Evolutionary conservation across 805 yeast species (phyloP), one percentile per base, ranked within the genome.

Genomic region (Grigorovia yakushimaensis): DNA sequence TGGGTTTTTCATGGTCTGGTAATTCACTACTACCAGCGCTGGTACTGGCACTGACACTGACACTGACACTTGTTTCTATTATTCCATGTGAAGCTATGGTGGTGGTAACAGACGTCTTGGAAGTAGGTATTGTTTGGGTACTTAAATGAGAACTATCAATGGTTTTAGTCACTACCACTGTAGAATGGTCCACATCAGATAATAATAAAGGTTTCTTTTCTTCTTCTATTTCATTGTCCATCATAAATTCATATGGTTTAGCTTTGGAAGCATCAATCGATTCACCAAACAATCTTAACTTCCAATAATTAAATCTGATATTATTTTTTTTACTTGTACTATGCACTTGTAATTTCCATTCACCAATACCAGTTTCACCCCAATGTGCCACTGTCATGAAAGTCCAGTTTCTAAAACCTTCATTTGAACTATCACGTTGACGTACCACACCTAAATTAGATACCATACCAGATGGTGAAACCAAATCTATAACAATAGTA

Each of bases 341-440:
- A n/a, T 62, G 58, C 1, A 89, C 89, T 53, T 73, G 78, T 18
- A 93, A 56, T 36, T 66, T 78, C 98, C 98, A 93, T 5, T 75
- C 78, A 10, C 99, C 99, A 22, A 66, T 65, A 2, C 89, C 91
- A 55, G 83, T 89, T 63, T 91, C 97, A 38, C 96, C 96, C 97
- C 98, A 93, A 63, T 93, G 98, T 1, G 95, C 97, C n/a, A 93
- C 98, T 10, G 91, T 77, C 87, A 89, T 87, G 60, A 93, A 93
- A 1, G 86, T 84, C 98, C 98, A 93, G 54, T 84, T 73, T 5
- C 61, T 56, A 53, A 87, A 84, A 0, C 96, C 95, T 1, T 61
- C 69, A 1, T 55, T 51, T 5, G 79, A 71, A 8, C 48, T 53
- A 64, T 93, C 98, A 18, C 66, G 54, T 6, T 66, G 67, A 55